These are phyloP conservation scores for Moesziomyces parantarcticus DNA, from an alignment of 1,284 basidiomycete genomes.

Conservation along the genomic window DNA sequence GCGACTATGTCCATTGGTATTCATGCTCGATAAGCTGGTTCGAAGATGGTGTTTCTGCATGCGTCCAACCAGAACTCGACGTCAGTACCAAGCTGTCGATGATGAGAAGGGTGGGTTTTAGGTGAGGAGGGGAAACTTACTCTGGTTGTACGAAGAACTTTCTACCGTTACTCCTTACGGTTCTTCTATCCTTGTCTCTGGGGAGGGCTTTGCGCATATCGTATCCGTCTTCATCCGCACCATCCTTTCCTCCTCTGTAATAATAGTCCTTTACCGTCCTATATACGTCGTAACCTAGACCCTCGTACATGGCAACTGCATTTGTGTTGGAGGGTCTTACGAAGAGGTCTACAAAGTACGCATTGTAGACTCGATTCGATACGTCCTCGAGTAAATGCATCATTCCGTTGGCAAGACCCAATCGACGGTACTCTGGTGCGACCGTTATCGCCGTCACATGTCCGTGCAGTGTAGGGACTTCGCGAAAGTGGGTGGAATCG, in stretches of 20 bases:
- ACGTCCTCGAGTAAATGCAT: constrained; percentile 83
- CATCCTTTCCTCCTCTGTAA: constrained; percentile 75
- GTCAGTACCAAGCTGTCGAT: not conserved
- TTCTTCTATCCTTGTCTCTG: constrained; percentile 49
- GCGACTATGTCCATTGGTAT: too few species aligned
- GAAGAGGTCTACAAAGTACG: constrained; percentile 89
- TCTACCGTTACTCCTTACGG: constrained; percentile 53
- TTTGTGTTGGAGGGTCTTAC: constrained; percentile 76
- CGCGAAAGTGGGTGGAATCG: constrained; percentile 24
- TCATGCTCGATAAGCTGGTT: constrained; percentile 26
- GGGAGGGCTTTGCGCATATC: constrained; percentile 77
- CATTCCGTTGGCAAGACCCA: constrained; percentile 83
- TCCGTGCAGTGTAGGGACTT: constrained; percentile 55
- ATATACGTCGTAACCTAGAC: constrained; percentile 86
- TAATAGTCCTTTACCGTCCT: constrained; percentile 87
- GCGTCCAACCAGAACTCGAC: not conserved
- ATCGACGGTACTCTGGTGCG: constrained; percentile 86
- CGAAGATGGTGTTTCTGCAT: constrained; percentile 30
- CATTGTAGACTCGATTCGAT: constrained; percentile 74
- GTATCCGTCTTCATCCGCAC: constrained; percentile 84
- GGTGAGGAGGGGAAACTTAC: too few species aligned
- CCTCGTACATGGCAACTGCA: constrained; percentile 83
- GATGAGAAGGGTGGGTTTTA: not conserved
- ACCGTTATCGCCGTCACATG: constrained; percentile 92
- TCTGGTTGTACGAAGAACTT: constrained; percentile 54